A percentile compares a stretch with the other conserved stretches of the same genome.
phyloP scores from a whole-genome alignment of 345 rosid genomes.

The Aegle marmelos region DNA sequence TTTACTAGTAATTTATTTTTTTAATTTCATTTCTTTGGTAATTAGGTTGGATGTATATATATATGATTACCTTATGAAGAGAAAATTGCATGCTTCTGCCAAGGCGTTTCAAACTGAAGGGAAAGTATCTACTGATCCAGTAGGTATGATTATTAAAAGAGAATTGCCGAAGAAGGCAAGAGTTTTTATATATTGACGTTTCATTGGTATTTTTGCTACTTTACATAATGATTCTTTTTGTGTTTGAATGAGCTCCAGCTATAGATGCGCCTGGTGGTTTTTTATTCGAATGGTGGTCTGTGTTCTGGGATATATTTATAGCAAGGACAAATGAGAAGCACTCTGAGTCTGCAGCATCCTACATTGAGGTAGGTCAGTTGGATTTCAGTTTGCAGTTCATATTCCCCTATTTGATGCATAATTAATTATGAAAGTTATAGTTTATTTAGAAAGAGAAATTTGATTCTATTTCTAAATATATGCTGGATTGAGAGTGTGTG shows the following conservation, averaged over 20 bases:
- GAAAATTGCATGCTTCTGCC: slow-evolving; percentile 57
- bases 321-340: slow-evolving; percentile 56
- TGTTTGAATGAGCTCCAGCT: slow-evolving; percentile 33
- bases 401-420: not conserved
- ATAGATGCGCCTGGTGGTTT: slow-evolving; percentile 72
- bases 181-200: not conserved
- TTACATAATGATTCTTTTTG: slow-evolving; percentile 1
- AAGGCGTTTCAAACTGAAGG: slow-evolving; percentile 65
- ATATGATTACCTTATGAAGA: slow-evolving; percentile 62
- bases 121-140: slow-evolving; percentile 53
- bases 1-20: not conserved
- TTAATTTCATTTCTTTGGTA: not conserved
- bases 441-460: not conserved
- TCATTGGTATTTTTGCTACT: slow-evolving; percentile 4
- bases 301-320: slow-evolving; percentile 70
- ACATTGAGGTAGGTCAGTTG: slow-evolving; percentile 41
- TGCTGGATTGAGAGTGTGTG: not conserved
- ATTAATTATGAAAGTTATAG: not conserved
- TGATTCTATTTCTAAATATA: not conserved
- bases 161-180: not conserved
- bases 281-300: slow-evolving; percentile 81
- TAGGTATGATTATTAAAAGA: slow-evolving; percentile 38
- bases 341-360: slow-evolving; percentile 58
- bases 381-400: not conserved
- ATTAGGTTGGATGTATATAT: slow-evolving; percentile 71